These are phyloP conservation scores for Ceriops tagal DNA, from an alignment of 345 rosid species.

Conservation along the genomic window DNA sequence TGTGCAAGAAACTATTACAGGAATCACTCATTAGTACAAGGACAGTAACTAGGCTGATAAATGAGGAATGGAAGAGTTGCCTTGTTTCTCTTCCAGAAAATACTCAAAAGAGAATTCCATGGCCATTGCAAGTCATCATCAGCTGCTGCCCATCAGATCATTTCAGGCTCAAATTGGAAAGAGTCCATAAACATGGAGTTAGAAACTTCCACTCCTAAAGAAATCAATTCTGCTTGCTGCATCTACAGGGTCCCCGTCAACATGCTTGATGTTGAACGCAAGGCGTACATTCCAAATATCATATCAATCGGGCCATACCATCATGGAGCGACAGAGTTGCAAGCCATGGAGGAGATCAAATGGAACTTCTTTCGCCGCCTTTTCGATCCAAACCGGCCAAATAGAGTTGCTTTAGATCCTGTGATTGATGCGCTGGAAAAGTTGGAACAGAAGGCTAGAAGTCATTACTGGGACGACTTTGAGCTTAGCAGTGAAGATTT, in stretches of 20 bases:
- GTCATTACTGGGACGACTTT: slow-evolving; percentile 18
- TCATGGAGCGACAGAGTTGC: slow-evolving; percentile 10
- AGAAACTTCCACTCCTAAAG: slow-evolving; percentile 2
- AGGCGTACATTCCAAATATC: slow-evolving; percentile 28
- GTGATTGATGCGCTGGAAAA: slow-evolving; percentile 18
- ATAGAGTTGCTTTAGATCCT: slow-evolving; percentile 6
- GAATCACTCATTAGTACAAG: no score
- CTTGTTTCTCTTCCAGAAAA: no score
- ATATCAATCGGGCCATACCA: slow-evolving; percentile 36
- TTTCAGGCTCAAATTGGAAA: slow-evolving; percentile 10
- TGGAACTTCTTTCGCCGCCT: slow-evolving; percentile 19
- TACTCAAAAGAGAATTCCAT: no score
- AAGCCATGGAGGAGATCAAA: slow-evolving; percentile 24
- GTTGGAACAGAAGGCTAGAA: slow-evolving; percentile 22
- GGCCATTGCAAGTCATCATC: no score
- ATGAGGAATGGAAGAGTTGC: no score
- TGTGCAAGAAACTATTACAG: no score
- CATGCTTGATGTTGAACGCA: slow-evolving; percentile 20
- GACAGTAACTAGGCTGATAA: no score
- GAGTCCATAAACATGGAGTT: slow-evolving; percentile 8
- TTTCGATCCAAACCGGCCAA: background rate
- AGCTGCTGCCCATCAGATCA: no score
- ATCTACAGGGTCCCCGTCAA: slow-evolving; percentile 27
- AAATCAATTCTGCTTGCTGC: slow-evolving; percentile 12
- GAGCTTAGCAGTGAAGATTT: slow-evolving; percentile 19